phyloP scores from a whole-genome alignment of 495 filamentous ascomycete genomes.

The Astrothelium macrocarpum region DNA sequence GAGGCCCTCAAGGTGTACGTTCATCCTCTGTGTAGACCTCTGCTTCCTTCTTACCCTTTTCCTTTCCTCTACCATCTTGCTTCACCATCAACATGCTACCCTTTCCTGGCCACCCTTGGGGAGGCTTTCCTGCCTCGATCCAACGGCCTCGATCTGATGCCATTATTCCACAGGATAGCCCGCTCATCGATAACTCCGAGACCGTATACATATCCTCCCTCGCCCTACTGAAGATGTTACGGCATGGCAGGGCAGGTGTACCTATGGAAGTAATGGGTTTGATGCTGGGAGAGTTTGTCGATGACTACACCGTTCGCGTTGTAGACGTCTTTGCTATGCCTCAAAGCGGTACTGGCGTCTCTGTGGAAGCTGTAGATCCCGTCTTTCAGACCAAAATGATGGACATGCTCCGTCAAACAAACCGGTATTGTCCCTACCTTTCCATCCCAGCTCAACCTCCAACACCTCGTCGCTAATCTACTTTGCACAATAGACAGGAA shows the following conservation, averaged over 20 bases:
- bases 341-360: conserved; percentile 96
- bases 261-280: conserved; percentile 99
- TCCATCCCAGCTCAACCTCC: conserved; percentile 7
- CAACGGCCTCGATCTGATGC: no score
- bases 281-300: conserved; percentile 97
- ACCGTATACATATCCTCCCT: conserved; percentile 98
- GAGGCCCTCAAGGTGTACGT: conserved; percentile 3
- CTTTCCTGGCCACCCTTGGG: no score
- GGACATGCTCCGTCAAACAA: conserved; percentile 97
- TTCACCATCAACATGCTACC: not conserved
- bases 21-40: not conserved
- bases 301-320: conserved; percentile 96
- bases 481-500: conserved; percentile 58
- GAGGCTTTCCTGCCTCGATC: no score
- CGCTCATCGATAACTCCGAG: conserved; percentile 95
- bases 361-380: conserved; percentile 94
- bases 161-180: conserved; percentile 57
- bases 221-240: conserved; percentile 94
- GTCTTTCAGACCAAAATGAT: conserved; percentile 99
- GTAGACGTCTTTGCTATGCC: conserved; percentile 99
- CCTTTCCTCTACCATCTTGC: not conserved
- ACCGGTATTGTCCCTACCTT: conserved; percentile 48
- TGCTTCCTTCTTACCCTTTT: not conserved
- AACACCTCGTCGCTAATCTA: conserved; percentile 6
- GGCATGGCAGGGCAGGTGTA: conserved; percentile 92